phyloP scores from a whole-genome alignment of 108 stramenopile species.

The Epithemia pelagica region DNA sequence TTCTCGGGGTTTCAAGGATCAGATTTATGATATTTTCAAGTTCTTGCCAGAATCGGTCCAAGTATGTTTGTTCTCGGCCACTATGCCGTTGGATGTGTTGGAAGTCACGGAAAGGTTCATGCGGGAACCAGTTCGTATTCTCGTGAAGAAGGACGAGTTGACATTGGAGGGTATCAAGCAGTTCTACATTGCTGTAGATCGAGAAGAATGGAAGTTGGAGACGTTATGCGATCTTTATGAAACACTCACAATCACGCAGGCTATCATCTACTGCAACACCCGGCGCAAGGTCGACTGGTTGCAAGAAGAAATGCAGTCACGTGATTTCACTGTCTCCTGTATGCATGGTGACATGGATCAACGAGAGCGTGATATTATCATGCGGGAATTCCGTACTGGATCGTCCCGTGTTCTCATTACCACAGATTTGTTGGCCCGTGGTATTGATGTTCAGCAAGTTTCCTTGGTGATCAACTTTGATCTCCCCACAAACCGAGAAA shows the following conservation, averaged over 20 bases:
- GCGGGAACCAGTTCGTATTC: conserved; percentile 98
- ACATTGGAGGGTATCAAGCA: conserved; percentile 99
- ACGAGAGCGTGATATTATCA: conserved; percentile 98
- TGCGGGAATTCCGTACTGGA: conserved; percentile 99
- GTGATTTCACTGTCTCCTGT: conserved; percentile 98
- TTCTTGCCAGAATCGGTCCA: conserved; percentile 98
- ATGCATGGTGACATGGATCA: conserved; percentile 99
- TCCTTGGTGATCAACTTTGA: conserved; percentile 99
- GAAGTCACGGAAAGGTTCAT: conserved; percentile 99
- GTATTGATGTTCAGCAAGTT: conserved; percentile 99
- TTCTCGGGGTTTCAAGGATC: conserved; percentile 99
- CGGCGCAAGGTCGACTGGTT: conserved; percentile 99
- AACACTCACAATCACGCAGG: conserved; percentile 99
- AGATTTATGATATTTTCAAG: conserved; percentile 99
- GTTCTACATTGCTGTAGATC: conserved; percentile 98
- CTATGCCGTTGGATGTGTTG: conserved; percentile 99
- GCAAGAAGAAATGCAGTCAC: conserved; percentile 92
- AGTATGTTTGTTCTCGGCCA: conserved; percentile 98
- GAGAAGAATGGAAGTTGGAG: conserved; percentile 99
- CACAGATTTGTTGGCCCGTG: conserved; percentile 93
- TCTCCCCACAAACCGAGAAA: conserved; percentile 99
- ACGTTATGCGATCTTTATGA: conserved; percentile 99
- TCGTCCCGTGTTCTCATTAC: conserved; percentile 99
- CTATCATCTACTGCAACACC: conserved; percentile 99
- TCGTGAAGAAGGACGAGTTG: conserved; percentile 99